Base-by-base conservation (phyloP, 164 flowering plant genomes). In the Tinospora cordifolia region DNA sequence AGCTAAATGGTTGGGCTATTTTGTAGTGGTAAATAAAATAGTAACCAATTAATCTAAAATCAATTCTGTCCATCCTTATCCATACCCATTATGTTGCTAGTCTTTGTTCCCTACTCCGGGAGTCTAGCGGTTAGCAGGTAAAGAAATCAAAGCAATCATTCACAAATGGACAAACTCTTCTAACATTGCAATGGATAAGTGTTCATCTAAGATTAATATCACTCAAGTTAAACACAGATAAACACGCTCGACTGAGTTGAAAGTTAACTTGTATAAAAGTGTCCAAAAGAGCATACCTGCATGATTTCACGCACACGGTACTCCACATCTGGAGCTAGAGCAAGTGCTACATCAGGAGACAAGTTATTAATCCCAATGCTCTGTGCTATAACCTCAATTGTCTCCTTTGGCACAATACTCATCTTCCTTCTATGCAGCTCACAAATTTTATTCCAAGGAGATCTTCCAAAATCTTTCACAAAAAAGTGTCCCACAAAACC, bases 291-390 rank as follows among this genome's bases (percentile, higher is more conserved):
- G 49, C 13, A 30, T 75, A 86, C 98, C 97, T 94, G 99, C 96
- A 92, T 92, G 65, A 92, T 86, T 75, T 90, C 99, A 0, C 97
- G 97, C 54, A 94, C 76, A 2, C 97, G 94, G 73, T 92, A 95
- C 79, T 95, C 98, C 15, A 95, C 94, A 82, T 95, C 98, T 39
- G 94, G 88, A 67, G 98, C 96, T 30, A 95, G 90, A 73, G 91
- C 86, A 49, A 81, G 84, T 7, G 90, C 81, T 6, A 88, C 96
- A 76, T 92, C 96, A 0, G 97, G 83, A 13, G 98, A 78, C 57
- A 90, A 81, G 76, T 88, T 89, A 69, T 63, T 81, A 36, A 94
- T 82, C 54, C 99, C 97, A 30, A 92, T 82, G 74, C 87, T 90
- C 80, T 94, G 99, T 0, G 99, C 93, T 36, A 92, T 84, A 24